Evolutionary conservation across 371 early-diverging fungal species (phyloP).

Genomic region (Choanephora cucurbitarum): DNA sequence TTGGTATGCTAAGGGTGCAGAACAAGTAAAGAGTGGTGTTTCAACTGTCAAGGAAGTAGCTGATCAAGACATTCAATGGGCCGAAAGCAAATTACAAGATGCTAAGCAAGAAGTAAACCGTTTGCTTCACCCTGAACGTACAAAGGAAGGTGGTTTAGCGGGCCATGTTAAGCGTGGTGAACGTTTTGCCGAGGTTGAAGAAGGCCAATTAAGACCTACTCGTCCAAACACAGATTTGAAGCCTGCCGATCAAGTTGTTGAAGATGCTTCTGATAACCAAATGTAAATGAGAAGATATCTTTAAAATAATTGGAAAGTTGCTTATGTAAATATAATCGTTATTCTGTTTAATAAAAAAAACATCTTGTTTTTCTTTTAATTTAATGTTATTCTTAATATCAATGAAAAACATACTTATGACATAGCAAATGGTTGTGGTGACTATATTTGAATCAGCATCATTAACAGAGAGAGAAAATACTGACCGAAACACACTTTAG

Average conservation of each 20-base stretch:
- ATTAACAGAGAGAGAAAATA: too few relatives aligned
- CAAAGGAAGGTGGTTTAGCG: background rate
- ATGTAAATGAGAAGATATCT: constrained; percentile 14
- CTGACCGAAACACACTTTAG: too few relatives aligned
- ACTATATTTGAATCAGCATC: too few relatives aligned
- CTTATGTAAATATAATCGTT: constrained; percentile 6
- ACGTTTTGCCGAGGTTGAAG: constrained; percentile 36
- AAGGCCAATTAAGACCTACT: constrained; percentile 27
- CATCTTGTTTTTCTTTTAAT: too few relatives aligned
- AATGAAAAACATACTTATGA: too few relatives aligned
- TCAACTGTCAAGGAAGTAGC: constrained; percentile 8
- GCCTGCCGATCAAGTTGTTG: constrained; percentile 29
- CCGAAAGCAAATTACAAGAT: constrained; percentile 17
- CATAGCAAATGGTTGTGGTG: too few relatives aligned
- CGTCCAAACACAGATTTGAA: constrained; percentile 12
- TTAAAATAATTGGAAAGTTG: background rate
- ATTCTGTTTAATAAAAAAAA: too few relatives aligned
- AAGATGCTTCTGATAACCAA: constrained; percentile 18
- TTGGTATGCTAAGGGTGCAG: constrained; percentile 19
- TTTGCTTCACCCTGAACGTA: constrained; percentile 3
- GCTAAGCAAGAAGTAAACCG: constrained; percentile 23
- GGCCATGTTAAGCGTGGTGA: constrained; percentile 29
- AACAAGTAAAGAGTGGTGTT: constrained; percentile 16
- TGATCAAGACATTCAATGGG: constrained; percentile 22
- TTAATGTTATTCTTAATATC: too few relatives aligned